Conservation (phyloP, 169 alveolate species). For the Cryptosporidium sp. region DNA sequence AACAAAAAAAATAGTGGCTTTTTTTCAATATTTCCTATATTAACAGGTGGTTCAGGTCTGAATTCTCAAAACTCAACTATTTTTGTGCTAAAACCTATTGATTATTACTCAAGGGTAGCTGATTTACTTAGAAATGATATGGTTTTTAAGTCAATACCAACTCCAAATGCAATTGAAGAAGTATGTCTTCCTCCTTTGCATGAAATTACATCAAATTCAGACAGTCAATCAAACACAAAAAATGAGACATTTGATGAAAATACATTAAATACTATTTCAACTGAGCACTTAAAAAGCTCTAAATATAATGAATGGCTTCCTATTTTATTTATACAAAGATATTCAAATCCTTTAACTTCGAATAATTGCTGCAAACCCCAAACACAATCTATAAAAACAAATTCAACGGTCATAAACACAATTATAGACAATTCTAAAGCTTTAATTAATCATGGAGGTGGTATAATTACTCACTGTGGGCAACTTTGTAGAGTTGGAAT, state of each 20-base stretch:
- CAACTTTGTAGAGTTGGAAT: constrained; percentile 69
- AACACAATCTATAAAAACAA: not conserved
- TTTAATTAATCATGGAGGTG: constrained; percentile 6
- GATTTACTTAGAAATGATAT: constrained; percentile 44
- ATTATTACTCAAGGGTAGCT: constrained; percentile 43
- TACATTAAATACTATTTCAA: not conserved
- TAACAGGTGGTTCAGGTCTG: constrained; percentile 4
- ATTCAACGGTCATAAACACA: not conserved
- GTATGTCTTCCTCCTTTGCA: constrained; percentile 36
- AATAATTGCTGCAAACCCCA: not conserved
- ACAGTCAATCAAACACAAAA: not conserved
- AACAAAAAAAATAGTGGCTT: constrained; percentile 26
- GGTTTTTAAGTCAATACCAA: constrained; percentile 70
- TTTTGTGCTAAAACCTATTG: constrained; percentile 34
- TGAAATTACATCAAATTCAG: constrained; percentile 4
- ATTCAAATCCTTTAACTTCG: not conserved
- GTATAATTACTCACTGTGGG: constrained; percentile 57
- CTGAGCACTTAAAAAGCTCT: constrained; percentile 36
- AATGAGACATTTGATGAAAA: not conserved
- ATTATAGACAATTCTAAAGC: not conserved
- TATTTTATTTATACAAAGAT: constrained; percentile 57
- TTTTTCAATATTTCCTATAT: constrained; percentile 33
- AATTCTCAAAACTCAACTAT: constrained; percentile 43
- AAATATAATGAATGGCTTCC: constrained; percentile 75
- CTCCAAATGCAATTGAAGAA: constrained; percentile 68